phyloP scores from a whole-genome alignment of 306 rosid species.

The Castanospermum australe region DNA sequence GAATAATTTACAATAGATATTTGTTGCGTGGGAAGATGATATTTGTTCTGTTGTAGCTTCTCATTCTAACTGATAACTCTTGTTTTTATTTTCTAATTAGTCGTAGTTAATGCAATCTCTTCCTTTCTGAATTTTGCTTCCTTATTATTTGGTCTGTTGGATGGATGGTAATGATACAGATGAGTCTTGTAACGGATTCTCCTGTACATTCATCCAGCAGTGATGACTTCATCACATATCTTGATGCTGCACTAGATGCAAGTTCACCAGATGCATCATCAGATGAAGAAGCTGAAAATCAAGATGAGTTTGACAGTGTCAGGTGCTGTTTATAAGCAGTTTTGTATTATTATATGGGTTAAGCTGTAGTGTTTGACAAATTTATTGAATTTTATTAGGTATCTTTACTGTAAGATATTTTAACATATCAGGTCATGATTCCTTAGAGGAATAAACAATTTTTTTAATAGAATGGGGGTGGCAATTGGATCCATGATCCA shows the following conservation, averaged over 20 bases:
- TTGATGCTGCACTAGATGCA: slow-evolving; percentile 52
- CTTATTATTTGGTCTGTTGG: not conserved
- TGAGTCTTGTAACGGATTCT: slow-evolving; percentile 73
- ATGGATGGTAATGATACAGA: slow-evolving; percentile 32
- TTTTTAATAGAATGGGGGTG: too few relatives aligned
- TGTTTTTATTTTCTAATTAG: not conserved
- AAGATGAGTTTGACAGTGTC: slow-evolving; percentile 34
- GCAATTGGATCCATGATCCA: too few relatives aligned
- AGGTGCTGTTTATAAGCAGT: slow-evolving; percentile 38
- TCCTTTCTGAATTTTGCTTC: not conserved
- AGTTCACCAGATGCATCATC: slow-evolving; percentile 39
- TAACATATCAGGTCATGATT: not conserved
- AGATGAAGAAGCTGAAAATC: slow-evolving; percentile 23
- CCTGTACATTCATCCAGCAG: slow-evolving; percentile 73
- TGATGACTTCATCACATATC: slow-evolving; percentile 62
- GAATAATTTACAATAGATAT: not conserved
- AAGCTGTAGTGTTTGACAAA: not conserved
- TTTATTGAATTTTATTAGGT: not conserved
- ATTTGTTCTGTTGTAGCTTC: not conserved
- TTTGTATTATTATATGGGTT: slow-evolving; percentile 4
- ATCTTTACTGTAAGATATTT: not conserved
- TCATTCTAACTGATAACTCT: not conserved
- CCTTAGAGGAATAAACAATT: not conserved
- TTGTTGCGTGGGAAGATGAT: not conserved
- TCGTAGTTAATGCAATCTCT: not conserved